Base-by-base conservation (phyloP, 305 asterid genomes). In the Striga hermonthica region DNA sequence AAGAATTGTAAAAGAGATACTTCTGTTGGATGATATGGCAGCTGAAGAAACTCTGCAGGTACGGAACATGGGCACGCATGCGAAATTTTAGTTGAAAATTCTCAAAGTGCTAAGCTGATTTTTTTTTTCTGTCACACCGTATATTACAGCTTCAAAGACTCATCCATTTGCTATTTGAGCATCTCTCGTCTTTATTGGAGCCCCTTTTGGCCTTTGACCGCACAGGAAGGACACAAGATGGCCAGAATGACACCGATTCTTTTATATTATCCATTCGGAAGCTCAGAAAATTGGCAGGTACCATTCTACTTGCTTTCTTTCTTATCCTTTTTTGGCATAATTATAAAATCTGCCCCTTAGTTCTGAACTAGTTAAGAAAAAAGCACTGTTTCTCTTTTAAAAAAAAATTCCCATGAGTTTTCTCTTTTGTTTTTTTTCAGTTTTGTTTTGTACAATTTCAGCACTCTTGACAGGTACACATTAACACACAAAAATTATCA, bases 41-140 rank as follows among this genome's bases (percentile, higher is more conserved):
- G 96, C 96, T 31, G 97, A 90, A 63, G 98, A 93, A 83, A 93
- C 98, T 63, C 78, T 90, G 80, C 98, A 90, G 96, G 98, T 87
- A 60, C 53, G 48, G 47, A 57, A 3, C 47, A 44, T 60, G 40
- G 48, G 28, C 15, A 11, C 28, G 35, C 12, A 38, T 48, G 36
- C 50, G 6, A 50, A 72, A 45, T 4, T 28, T 41, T 45, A 28
- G 44, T 56, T 22, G 41, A 14, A 13, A 56, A 1, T 57, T 62
- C 35, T 50, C 5, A 38, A 41, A 39, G 57, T 41, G 44, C 60
- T 39, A 73, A 52, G 70, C 76, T 81, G 72, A 67, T 48, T 52
- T 47, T 54, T 66, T 65, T 15, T 72, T 70, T 62, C 61, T 53
- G 64, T 62, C 11, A 22, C 31, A 22, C 57, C 60, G 55, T 48